phyloP scores from a whole-genome alignment of 2,329 filamentous ascomycete species.

The Fusarium sp. region DNA sequence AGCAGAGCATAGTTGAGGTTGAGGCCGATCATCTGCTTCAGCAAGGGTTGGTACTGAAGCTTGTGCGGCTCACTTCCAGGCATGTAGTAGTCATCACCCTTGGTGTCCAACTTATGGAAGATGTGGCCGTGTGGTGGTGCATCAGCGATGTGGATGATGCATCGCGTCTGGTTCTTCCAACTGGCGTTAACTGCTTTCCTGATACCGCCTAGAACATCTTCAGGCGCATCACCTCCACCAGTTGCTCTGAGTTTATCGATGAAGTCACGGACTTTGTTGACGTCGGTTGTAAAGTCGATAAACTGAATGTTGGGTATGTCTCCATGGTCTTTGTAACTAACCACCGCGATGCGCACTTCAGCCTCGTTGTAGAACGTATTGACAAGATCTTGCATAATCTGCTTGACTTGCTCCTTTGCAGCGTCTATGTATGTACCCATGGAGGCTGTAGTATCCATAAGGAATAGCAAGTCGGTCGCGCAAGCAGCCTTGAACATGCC shows the following conservation, averaged over 20 bases:
- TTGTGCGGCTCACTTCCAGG: conserved; percentile 19
- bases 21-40: conserved; percentile 28
- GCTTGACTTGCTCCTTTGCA: conserved; percentile 54
- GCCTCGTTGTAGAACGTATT: conserved; percentile 53
- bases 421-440: conserved; percentile 53
- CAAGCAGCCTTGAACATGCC: conserved; percentile 54
- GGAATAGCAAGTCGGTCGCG: conserved; percentile 56
- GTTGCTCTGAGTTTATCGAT: conserved; percentile 10
- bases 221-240: conserved; percentile 53
- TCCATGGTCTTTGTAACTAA: conserved; percentile 56
- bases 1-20: conserved; percentile 33
- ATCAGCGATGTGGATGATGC: conserved; percentile 38
- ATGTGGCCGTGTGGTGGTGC: conserved; percentile 24
- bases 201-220: conserved; percentile 57
- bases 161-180: conserved; percentile 54
- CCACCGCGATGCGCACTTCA: conserved; percentile 54
- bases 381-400: conserved; percentile 53
- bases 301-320: conserved; percentile 23
- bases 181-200: conserved; percentile 50
- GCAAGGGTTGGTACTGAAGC: conserved; percentile 15
- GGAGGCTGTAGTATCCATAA: conserved; percentile 56
- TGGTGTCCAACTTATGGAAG: background rate
- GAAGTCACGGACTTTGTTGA: conserved; percentile 1
- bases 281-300: conserved; percentile 28
- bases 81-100: conserved; percentile 8